phyloP scores from a whole-genome alignment of 2,329 filamentous ascomycete genomes.

The Diaporthe velutina region DNA sequence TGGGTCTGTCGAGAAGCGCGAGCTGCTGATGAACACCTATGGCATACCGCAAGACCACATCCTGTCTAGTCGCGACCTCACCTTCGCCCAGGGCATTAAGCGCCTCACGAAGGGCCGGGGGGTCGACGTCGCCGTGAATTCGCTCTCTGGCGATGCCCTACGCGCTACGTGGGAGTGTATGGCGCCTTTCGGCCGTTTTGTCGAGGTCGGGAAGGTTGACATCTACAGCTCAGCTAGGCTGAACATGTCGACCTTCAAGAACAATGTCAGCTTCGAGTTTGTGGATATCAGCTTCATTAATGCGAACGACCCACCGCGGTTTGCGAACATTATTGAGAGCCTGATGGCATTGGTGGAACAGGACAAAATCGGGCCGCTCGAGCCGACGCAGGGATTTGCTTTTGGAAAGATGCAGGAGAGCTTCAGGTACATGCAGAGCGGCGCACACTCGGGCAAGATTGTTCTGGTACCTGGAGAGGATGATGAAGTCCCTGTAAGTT shows the following conservation, averaged over 20 bases:
- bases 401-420: background rate
- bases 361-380: background rate
- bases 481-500: constrained; percentile 10
- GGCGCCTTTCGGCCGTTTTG: constrained; percentile 46
- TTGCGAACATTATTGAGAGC: background rate
- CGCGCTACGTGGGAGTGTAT: constrained; percentile 56
- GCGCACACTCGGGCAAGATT: constrained; percentile 5
- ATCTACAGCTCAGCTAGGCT: constrained; percentile 48
- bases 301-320: background rate
- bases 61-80: background rate
- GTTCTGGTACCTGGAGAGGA: background rate
- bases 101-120: constrained; percentile 20
- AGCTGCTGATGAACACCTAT: background rate
- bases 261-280: background rate
- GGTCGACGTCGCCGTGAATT: constrained; percentile 34
- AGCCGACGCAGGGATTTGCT: background rate
- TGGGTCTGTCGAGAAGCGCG: background rate
- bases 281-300: constrained; percentile 5
- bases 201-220: constrained; percentile 49
- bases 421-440: constrained; percentile 7
- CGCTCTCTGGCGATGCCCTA: constrained; percentile 42
- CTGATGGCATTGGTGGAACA: background rate
- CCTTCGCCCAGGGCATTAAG: constrained; percentile 1
- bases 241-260: constrained; percentile 57
- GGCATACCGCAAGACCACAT: background rate